Base-by-base conservation (phyloP, 2,329 filamentous ascomycete species). In the Anisogramma anomala region DNA sequence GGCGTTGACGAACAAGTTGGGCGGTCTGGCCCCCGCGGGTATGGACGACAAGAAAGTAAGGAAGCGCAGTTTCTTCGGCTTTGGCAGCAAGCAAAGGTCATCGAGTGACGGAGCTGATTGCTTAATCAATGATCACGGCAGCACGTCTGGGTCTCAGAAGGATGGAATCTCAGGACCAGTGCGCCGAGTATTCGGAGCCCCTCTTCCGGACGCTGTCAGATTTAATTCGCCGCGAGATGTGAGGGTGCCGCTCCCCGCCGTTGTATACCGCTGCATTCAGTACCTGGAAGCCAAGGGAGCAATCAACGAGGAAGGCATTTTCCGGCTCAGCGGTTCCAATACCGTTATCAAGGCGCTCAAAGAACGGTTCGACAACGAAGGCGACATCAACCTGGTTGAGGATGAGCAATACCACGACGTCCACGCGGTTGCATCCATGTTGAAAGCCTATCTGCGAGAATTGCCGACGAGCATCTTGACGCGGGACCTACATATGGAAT, bases 251-350 rank as follows among this genome's bases (percentile, higher is more conserved):
- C 66, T 98, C 20, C 91, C 91, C 1, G 84, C 89, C 6, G 91
- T 98, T 2, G 85, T 96, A 7, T 98, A 93, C 63, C 81, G 91
- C 43, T 95, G 87, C 56, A 84, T 98, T 47, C 85, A 96, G 59
- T 98, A 94, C 58, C 71, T 98, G 14, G 82, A 85, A 50, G 73
- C 77, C 6, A 88, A 88, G 64, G 77, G 84, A 48, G 91, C 88
- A 9, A 71, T 82, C 35, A 71, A 70, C 5, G 91, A 98, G 59
- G 91, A 98, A 61, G 91, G 91, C 32, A 94, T 98, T 31, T 98
- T 98, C 70, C 79, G 91, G 38, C 70, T 98, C 31, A 96, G 88
- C 58, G 91, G 91, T n/a, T 96, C 89, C 1, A 96, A 94, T 56
- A 75, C 93, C 41, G 81, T 94, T 36, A 94, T 98, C 63, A 94